phyloP scores from a whole-genome alignment of 2,329 filamentous ascomycete genomes.

The Calonectria fujianensis region DNA sequence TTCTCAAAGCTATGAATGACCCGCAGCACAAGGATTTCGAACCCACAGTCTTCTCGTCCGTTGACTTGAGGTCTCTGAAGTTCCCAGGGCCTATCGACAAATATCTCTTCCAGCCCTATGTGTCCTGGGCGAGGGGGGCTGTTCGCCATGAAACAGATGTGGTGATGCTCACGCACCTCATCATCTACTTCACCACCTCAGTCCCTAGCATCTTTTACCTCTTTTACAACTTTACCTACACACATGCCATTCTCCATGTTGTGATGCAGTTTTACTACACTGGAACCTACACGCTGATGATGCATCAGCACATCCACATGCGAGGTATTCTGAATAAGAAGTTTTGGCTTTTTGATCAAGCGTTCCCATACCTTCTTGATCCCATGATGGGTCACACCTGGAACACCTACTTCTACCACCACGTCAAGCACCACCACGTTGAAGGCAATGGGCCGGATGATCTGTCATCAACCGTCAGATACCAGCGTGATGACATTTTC shows the following conservation, averaged over 20 bases:
- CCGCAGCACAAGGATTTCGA: constrained; percentile 64
- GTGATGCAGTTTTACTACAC: constrained; percentile 81
- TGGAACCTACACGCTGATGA: constrained; percentile 86
- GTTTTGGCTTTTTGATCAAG: constrained; percentile 74
- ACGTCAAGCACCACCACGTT: constrained; percentile 90
- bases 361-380: constrained; percentile 84
- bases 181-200: constrained; percentile 82
- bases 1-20: constrained; percentile 65
- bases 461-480: constrained; percentile 84
- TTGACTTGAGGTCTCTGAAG: constrained; percentile 63
- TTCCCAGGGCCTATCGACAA: constrained; percentile 64
- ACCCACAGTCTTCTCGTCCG: constrained; percentile 66
- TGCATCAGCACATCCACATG: constrained; percentile 90
- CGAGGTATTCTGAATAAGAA: constrained; percentile 78
- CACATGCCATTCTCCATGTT: constrained; percentile 80
- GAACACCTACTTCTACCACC: constrained; percentile 91
- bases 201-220: constrained; percentile 81
- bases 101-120: constrained; percentile 76
- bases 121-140: constrained; percentile 71
- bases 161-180: constrained; percentile 84
- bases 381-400: constrained; percentile 89
- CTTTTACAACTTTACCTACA: constrained; percentile 79
- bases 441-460: constrained; percentile 87
- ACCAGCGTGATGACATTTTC: constrained; percentile 80
- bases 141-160: constrained; percentile 83